phyloP scores from a whole-genome alignment of 2,329 filamentous ascomycete species.

The Exophiala bonariae region DNA sequence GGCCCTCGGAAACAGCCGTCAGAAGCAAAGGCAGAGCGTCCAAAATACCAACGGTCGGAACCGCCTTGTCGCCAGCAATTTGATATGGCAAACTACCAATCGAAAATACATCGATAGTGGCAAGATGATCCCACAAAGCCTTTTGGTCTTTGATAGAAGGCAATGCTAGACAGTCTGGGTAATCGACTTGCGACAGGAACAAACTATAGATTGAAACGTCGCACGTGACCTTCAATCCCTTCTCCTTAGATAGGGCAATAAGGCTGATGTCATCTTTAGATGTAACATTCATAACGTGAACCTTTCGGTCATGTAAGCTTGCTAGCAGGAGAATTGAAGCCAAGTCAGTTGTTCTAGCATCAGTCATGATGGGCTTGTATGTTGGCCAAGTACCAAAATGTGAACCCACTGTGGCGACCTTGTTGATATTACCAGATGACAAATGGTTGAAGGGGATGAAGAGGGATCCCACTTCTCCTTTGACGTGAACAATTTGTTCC shows the following conservation, averaged over 20 bases:
- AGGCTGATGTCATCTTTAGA: slow-evolving; percentile 76
- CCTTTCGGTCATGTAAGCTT: slow-evolving; percentile 73
- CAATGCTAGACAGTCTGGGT: slow-evolving; percentile 65
- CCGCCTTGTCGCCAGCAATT: slow-evolving; percentile 60
- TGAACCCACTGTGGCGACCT: slow-evolving; percentile 74
- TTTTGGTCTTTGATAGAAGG: slow-evolving; percentile 69
- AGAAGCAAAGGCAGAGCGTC: slow-evolving; percentile 74
- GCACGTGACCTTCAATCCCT: slow-evolving; percentile 79
- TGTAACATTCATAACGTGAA: slow-evolving; percentile 79
- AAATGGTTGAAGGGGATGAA: slow-evolving; percentile 82
- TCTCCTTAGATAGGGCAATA: slow-evolving; percentile 75
- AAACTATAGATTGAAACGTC: slow-evolving; percentile 79
- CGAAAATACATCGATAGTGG: slow-evolving; percentile 75
- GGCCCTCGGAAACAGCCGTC: slow-evolving; percentile 73
- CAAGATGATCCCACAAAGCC: slow-evolving; percentile 72
- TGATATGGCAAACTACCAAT: slow-evolving; percentile 78
- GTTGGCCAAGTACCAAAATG: slow-evolving; percentile 77
- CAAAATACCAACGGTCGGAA: slow-evolving; percentile 66
- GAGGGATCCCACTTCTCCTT: slow-evolving; percentile 72
- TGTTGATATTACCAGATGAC: slow-evolving; percentile 74
- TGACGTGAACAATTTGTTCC: slow-evolving; percentile 71
- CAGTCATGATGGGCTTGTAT: slow-evolving; percentile 77
- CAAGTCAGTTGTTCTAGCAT: slow-evolving; percentile 76
- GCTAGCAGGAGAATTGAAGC: slow-evolving; percentile 78
- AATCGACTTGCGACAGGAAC: slow-evolving; percentile 72